Base-by-base conservation (phyloP, 148 eudicot genomes). In the Silene uniflora region DNA sequence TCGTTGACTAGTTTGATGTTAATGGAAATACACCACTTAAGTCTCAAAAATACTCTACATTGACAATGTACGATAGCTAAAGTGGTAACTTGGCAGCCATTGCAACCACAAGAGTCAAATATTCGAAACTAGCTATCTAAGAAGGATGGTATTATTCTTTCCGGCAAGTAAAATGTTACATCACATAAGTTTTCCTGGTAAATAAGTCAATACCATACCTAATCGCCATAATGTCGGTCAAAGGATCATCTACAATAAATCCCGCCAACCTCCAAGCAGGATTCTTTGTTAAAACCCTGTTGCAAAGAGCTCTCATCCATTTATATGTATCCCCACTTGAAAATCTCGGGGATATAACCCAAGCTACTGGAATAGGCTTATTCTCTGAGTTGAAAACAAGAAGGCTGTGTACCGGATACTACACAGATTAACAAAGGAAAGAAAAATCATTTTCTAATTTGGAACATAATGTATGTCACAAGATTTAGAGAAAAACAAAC, bases 301-400 rank as follows among this genome's bases (percentile, higher is more conserved):
- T 94, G 81, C 77, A 83, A 73, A 94, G 93, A 81, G 98, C 97
- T 79, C 98, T 87, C 96, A 90, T 94, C 98, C 97, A 94, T 85
- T 88, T 87, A 80, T 83, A 87, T 23, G 88, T 7, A 80, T 91
- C 97, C 24, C 67, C 79, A 54, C 80, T 79, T 72, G 89, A 67
- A 85, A 84, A 88, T 75, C 87, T 83, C n/a, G 98, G 93, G 22
- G 93, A 81, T 79, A 94, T 88, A 27, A 92, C 84, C 97, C 98
- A 94, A 19, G 97, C 98, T 46, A 92, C 96, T 52, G 98, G 98
- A 59, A 94, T 90, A 44, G 97, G 96, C 87, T 94, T 92, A 91
- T 90, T 91, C 85, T 91, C 96, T 58, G 87, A 89, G 87, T 92
- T 89, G 86, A 94, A 92, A 82, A 90, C 96, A 79, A 94, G 89